Evolutionary conservation across 2,329 filamentous ascomycete species (phyloP).

Genomic region (Ascomycota sp.): DNA sequence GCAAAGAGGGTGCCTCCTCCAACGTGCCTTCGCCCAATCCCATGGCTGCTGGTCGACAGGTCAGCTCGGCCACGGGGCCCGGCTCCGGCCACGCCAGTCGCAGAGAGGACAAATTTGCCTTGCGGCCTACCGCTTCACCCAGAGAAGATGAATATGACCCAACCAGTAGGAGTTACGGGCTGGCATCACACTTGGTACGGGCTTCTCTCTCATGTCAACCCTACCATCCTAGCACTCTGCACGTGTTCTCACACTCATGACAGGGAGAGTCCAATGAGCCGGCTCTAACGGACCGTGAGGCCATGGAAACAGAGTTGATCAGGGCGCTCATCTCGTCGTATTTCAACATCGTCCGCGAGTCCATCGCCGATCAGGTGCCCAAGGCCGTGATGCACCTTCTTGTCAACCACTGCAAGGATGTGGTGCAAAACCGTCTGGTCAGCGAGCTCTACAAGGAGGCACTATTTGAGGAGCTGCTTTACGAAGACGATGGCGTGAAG

Average conservation of each 20-base stretch:
- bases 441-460: slow-evolving; percentile 87
- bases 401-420: slow-evolving; percentile 96
- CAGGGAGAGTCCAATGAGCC: slow-evolving; percentile 50
- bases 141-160: slow-evolving; percentile 23
- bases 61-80: slow-evolving; percentile 60
- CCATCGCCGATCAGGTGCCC: slow-evolving; percentile 94
- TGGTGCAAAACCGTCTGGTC: slow-evolving; percentile 89
- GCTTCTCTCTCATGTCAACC: no score
- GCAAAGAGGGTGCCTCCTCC: slow-evolving; percentile 55
- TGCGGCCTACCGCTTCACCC: slow-evolving; percentile 23
- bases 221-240: not conserved
- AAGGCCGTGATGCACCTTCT: slow-evolving; percentile 98
- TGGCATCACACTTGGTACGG: slow-evolving; percentile 38
- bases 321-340: slow-evolving; percentile 92
- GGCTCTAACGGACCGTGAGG: slow-evolving; percentile 83
- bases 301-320: slow-evolving; percentile 94
- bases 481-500: slow-evolving; percentile 95
- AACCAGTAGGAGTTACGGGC: slow-evolving; percentile 16
- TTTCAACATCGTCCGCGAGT: slow-evolving; percentile 97
- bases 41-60: slow-evolving; percentile 32
- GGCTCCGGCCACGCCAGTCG: slow-evolving; percentile 71
- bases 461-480: slow-evolving; percentile 79
- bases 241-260: not conserved
- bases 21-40: slow-evolving; percentile 16
- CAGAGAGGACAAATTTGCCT: slow-evolving; percentile 38